Evolutionary conservation across 2,329 filamentous ascomycete species (phyloP).

Genomic region (Colletotrichum sp.): DNA sequence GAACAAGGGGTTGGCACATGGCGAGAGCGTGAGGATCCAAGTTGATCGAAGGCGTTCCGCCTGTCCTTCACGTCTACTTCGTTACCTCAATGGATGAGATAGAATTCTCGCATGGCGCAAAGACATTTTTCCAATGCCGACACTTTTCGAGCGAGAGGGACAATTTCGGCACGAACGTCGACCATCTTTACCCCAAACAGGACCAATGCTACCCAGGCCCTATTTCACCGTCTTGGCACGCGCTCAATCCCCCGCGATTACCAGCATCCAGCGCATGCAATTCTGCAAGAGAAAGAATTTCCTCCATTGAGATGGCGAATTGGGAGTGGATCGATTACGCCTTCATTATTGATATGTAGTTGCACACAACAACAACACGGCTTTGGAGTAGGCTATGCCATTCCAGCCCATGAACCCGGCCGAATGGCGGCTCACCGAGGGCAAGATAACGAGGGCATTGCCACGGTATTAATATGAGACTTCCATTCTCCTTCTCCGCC

Average conservation of each 20-base stretch:
- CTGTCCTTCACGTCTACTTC: background rate
- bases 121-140: background rate
- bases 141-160: background rate
- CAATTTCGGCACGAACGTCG: background rate
- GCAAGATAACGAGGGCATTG: background rate
- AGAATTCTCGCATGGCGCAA: background rate
- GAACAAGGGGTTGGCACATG: background rate
- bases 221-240: slow-evolving; percentile 11
- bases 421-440: background rate
- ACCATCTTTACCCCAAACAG: background rate
- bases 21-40: background rate
- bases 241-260: background rate
- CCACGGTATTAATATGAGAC: background rate
- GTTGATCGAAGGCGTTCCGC: background rate
- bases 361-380: background rate
- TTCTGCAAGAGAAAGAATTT: background rate
- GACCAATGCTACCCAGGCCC: background rate
- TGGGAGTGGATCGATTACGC: background rate
- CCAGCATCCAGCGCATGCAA: background rate
- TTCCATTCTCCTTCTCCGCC: background rate
- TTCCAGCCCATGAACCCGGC: background rate
- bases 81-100: background rate
- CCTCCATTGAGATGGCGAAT: background rate
- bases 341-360: background rate
- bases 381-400: background rate